Evolutionary conservation across 257 asterid species (phyloP).

Genomic region (Verbascum thapsus): DNA sequence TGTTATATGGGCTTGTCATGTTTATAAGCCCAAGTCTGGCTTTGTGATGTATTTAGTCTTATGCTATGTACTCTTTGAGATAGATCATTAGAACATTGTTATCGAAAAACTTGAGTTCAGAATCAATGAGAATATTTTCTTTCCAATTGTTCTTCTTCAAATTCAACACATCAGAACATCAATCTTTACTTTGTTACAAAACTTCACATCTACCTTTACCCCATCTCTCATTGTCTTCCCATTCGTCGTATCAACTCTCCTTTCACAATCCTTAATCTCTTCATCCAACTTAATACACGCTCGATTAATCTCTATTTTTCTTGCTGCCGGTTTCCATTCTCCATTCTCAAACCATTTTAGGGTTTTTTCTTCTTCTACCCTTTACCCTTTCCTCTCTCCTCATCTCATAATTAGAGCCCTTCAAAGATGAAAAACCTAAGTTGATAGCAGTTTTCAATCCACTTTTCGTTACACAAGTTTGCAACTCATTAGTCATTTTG

Average conservation of each 20-base stretch:
- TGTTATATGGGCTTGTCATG: too few species aligned
- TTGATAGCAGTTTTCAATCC: constrained; percentile 26
- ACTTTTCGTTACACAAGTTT: constrained; percentile 51
- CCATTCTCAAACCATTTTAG: constrained; percentile 66
- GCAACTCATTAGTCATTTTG: constrained; percentile 53
- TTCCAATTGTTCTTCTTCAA: too few species aligned
- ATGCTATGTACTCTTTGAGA: too few species aligned
- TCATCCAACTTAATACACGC: constrained; percentile 47
- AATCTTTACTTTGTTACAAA: constrained; percentile 62
- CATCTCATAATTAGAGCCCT: constrained; percentile 44
- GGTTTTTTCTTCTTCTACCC: constrained; percentile 45
- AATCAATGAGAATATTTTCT: too few species aligned
- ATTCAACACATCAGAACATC: constrained; percentile 82
- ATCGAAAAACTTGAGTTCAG: too few species aligned
- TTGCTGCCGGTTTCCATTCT: constrained; percentile 73
- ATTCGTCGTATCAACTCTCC: constrained; percentile 57
- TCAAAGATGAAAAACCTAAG: not conserved
- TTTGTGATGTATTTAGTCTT: too few species aligned
- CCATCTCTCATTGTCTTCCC: constrained; percentile 71
- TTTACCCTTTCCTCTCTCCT: constrained; percentile 83
- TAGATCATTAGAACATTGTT: too few species aligned
- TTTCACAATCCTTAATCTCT: constrained; percentile 51
- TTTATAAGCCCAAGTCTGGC: too few species aligned
- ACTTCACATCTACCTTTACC: constrained; percentile 56
- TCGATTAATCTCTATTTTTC: constrained; percentile 51